These are phyloP conservation scores for Neofusicoccum ribis DNA, from an alignment of 2,329 filamentous ascomycete species.

Conservation along the genomic window DNA sequence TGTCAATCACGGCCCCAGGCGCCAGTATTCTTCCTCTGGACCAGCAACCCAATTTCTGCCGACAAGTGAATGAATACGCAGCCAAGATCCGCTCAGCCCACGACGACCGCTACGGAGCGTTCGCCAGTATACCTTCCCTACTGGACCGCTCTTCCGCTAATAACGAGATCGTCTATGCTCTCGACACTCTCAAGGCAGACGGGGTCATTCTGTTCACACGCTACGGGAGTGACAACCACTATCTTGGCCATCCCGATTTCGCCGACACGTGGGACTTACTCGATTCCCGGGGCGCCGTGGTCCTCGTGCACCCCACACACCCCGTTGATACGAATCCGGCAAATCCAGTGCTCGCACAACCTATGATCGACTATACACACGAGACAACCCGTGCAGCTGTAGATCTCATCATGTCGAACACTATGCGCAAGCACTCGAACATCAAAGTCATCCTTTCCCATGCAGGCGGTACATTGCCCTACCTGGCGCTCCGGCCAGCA, in stretches of 20 bases:
- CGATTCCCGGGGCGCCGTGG: slow-evolving; percentile 42
- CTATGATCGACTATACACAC: slow-evolving; percentile 48
- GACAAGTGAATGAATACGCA: slow-evolving; percentile 37
- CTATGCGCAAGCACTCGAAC: slow-evolving; percentile 32
- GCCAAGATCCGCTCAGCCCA: slow-evolving; percentile 33
- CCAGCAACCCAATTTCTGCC: slow-evolving; percentile 14
- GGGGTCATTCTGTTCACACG: slow-evolving; percentile 50
- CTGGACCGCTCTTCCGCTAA: slow-evolving; percentile 27
- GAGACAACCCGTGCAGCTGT: slow-evolving; percentile 48
- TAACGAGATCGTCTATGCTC: slow-evolving; percentile 42
- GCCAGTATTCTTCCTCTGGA: slow-evolving; percentile 22
- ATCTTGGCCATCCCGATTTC: slow-evolving; percentile 49
- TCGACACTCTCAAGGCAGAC: slow-evolving; percentile 47
- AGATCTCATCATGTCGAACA: slow-evolving; percentile 43
- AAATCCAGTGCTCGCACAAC: slow-evolving; percentile 38
- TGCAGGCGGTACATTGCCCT: slow-evolving; percentile 50
- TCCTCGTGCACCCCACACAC: slow-evolving; percentile 51
- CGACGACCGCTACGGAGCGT: slow-evolving; percentile 44
- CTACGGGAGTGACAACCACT: slow-evolving; percentile 44
- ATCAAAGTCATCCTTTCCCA: slow-evolving; percentile 50
- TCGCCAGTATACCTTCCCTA: slow-evolving; percentile 42
- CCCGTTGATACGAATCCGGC: slow-evolving; percentile 37
- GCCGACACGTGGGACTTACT: slow-evolving; percentile 48
- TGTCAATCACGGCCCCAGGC: slow-evolving; percentile 34
- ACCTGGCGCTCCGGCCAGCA: slow-evolving; percentile 25